These are phyloP conservation scores for Hortaea werneckii DNA, from an alignment of 2,329 filamentous ascomycete genomes.

Conservation along the genomic window DNA sequence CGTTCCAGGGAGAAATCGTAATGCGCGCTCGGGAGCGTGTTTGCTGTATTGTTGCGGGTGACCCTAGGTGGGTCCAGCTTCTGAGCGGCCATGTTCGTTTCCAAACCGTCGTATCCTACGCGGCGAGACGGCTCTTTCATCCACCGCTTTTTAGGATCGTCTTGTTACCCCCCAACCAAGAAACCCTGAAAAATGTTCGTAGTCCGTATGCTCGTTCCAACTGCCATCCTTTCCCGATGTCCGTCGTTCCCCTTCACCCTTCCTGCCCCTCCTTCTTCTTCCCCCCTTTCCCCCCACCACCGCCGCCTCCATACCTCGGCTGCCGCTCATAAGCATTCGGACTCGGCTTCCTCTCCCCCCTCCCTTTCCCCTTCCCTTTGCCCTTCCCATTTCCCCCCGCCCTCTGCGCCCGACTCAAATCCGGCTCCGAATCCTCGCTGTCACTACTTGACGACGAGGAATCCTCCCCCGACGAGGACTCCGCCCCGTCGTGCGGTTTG, in stretches of 20 bases:
- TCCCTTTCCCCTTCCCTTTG: conserved; percentile 28
- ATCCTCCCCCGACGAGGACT: conserved; percentile 58
- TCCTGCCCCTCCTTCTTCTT: conserved; percentile 19
- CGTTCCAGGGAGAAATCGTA: too few species aligned
- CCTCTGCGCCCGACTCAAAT: conserved; percentile 39
- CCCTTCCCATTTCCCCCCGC: conserved; percentile 29
- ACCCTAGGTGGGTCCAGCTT: too few species aligned
- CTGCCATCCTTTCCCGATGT: too few species aligned
- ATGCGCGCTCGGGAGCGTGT: too few species aligned
- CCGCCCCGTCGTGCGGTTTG: conserved; percentile 67
- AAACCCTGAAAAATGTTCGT: too few species aligned
- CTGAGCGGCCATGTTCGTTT: too few species aligned
- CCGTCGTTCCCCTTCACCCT: too few species aligned
- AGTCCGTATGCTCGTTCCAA: too few species aligned
- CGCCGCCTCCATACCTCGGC: conserved; percentile 40
- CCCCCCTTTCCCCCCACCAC: not conserved
- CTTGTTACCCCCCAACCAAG: not conserved
- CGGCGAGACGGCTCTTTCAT: too few species aligned
- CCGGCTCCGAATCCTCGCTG: conserved; percentile 40
- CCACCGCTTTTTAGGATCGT: too few species aligned
- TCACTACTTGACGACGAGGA: conserved; percentile 38
- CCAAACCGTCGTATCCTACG: too few species aligned
- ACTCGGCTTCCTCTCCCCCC: conserved; percentile 50
- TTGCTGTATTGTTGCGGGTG: too few species aligned
- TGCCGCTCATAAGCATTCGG: conserved; percentile 78